These are phyloP conservation scores for Aspergillus conjunctus DNA, from an alignment of 495 filamentous ascomycete genomes.

Conservation along the genomic window DNA sequence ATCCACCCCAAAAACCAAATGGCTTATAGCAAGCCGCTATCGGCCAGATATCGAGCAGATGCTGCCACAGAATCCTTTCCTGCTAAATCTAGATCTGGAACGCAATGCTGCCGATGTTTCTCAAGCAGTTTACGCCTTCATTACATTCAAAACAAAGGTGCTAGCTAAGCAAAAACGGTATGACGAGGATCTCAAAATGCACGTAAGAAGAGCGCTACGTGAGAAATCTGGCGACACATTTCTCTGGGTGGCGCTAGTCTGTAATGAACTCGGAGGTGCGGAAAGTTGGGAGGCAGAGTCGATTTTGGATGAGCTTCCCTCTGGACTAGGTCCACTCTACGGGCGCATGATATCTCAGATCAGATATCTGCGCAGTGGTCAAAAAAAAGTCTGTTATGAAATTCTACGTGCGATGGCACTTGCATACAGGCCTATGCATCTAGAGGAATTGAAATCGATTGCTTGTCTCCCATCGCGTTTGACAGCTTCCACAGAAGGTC, in stretches of 20 bases:
- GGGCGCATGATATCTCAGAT: not conserved
- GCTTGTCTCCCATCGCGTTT: not conserved
- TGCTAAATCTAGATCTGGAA: slow-evolving; percentile 25
- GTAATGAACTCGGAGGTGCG: not conserved
- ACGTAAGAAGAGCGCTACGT: slow-evolving; percentile 13
- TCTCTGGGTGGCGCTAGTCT: slow-evolving; percentile 41
- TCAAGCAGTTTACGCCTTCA: slow-evolving; percentile 32
- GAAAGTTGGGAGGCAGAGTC: not conserved
- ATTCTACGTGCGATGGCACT: not conserved
- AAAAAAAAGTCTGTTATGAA: not conserved
- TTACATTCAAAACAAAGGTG: slow-evolving; percentile 33
- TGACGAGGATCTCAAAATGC: slow-evolving; percentile 11
- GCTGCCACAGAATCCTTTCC: not conserved
- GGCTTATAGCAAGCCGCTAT: slow-evolving; percentile 37
- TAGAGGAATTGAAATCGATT: not conserved
- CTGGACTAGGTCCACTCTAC: not conserved
- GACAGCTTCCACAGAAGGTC: no score
- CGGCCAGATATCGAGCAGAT: slow-evolving; percentile 23
- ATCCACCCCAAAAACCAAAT: slow-evolving; percentile 27
- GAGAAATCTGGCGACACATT: slow-evolving; percentile 35
- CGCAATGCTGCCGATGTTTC: slow-evolving; percentile 24
- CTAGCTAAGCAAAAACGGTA: slow-evolving; percentile 21
- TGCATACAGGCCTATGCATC: not conserved
- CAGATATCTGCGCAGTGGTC: not conserved
- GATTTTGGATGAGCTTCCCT: not conserved